phyloP scores from a whole-genome alignment of 2,329 filamentous ascomycete genomes.

The Sarocladium kiliense region DNA sequence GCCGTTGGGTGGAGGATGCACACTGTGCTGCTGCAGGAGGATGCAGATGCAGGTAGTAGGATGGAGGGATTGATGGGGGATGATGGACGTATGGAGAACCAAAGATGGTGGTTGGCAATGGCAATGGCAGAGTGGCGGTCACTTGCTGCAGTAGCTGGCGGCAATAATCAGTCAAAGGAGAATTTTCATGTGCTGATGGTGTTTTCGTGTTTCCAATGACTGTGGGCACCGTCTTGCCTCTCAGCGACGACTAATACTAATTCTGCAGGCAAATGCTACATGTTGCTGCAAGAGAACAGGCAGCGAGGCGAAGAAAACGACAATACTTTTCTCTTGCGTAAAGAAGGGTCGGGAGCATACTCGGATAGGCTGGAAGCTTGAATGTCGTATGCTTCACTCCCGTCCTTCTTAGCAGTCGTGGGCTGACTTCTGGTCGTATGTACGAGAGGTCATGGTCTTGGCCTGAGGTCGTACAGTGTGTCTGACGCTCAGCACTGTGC shows the following conservation, averaged over 20 bases:
- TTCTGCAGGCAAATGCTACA: neutral
- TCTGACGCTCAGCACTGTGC: neutral
- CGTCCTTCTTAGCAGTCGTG: neutral
- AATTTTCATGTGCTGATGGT: neutral
- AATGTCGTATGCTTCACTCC: neutral
- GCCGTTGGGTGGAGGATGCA: neutral
- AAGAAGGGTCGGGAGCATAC: neutral
- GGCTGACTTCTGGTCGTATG: neutral
- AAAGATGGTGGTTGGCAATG: neutral
- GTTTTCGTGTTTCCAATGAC: neutral
- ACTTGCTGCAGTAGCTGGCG: neutral
- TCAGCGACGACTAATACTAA: neutral
- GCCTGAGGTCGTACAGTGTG: too few relatives aligned
- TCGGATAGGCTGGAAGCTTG: constrained; percentile 1
- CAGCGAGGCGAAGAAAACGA: neutral
- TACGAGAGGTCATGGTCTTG: too few relatives aligned
- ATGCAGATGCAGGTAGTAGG: constrained; percentile 1
- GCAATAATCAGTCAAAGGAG: neutral
- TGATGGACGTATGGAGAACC: neutral
- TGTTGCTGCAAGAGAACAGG: neutral
- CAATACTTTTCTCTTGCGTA: neutral
- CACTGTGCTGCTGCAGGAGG: neutral
- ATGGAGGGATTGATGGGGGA: neutral
- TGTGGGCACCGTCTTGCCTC: neutral
- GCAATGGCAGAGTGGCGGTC: neutral